These are phyloP conservation scores for Saccharomycopsis sp. DNA, from an alignment of 805 yeast genomes.

Conservation along the genomic window DNA sequence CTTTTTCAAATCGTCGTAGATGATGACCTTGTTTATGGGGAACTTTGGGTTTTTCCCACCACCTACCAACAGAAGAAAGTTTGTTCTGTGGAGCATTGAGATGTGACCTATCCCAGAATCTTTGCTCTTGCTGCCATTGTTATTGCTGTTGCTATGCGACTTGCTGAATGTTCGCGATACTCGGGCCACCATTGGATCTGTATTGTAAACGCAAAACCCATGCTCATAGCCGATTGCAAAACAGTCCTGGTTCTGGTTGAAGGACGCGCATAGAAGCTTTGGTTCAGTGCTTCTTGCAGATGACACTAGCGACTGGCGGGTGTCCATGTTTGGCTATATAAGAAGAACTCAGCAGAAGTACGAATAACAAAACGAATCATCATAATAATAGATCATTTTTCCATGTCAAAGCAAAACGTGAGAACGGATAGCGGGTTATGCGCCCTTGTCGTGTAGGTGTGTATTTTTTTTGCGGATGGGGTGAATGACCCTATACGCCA, in stretches of 20 bases:
- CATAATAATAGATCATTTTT: too few relatives aligned
- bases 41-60: constrained; percentile 78
- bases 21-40: constrained; percentile 68
- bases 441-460: too few relatives aligned
- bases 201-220: constrained; percentile 79
- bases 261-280: constrained; percentile 47
- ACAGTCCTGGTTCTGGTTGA: constrained; percentile 87
- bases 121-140: constrained; percentile 25
- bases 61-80: constrained; percentile 82
- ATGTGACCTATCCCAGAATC: constrained; percentile 60
- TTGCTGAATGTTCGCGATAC: constrained; percentile 47
- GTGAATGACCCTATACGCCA: too few relatives aligned
- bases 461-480: too few relatives aligned
- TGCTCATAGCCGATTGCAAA: constrained; percentile 73
- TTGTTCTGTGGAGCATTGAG: constrained; percentile 82
- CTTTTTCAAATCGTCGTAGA: constrained; percentile 87
- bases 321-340: too few relatives aligned
- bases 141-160: not conserved
- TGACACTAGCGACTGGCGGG: too few relatives aligned
- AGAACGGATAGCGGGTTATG: too few relatives aligned
- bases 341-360: too few relatives aligned
- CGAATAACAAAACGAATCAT: too few relatives aligned
- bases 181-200: constrained; percentile 76
- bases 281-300: too few relatives aligned
- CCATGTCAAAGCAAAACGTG: too few relatives aligned